Percentiles rank a stretch among this genome's conserved stretches.
phyloP scores from a whole-genome alignment of 2,329 filamentous ascomycete species.

The Rutstroemia sp. region DNA sequence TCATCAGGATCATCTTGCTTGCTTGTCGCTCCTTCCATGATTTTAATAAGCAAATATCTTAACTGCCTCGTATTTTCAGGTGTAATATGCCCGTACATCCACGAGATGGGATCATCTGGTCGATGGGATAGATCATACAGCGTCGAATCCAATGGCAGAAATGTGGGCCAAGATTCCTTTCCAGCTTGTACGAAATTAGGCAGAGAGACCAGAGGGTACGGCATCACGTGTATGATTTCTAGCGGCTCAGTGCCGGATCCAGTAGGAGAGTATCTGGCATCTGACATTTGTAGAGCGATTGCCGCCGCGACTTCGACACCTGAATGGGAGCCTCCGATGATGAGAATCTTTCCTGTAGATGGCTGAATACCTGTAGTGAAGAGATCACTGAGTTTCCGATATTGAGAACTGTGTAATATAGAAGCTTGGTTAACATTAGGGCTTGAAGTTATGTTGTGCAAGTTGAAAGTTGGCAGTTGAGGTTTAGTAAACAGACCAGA shows the following conservation, averaged over 20 bases:
- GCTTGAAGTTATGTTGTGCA: neutral
- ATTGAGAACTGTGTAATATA: conserved; percentile 1
- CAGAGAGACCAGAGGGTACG: neutral
- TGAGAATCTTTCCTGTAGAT: neutral
- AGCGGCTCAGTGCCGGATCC: neutral
- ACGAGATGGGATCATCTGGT: neutral
- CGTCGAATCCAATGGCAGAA: neutral
- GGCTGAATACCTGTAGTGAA: neutral
- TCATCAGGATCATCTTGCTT: neutral
- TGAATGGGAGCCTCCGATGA: conserved; percentile 10
- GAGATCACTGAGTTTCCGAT: neutral
- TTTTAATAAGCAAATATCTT: neutral
- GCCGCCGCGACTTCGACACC: conserved; percentile 6
- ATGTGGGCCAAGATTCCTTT: neutral
- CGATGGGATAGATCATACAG: neutral
- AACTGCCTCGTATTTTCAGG: neutral
- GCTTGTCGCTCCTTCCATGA: neutral
- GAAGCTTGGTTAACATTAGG: neutral
- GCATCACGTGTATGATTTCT: neutral
- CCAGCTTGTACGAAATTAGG: neutral
- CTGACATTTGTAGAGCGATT: conserved; percentile 32
- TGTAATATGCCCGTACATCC: neutral
- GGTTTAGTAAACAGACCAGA: neutral
- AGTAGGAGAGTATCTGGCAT: conserved; percentile 24
- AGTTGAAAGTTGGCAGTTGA: neutral